phyloP scores from a whole-genome alignment of 202 grass and related monocot genomes.

The Zoysia matrella region DNA sequence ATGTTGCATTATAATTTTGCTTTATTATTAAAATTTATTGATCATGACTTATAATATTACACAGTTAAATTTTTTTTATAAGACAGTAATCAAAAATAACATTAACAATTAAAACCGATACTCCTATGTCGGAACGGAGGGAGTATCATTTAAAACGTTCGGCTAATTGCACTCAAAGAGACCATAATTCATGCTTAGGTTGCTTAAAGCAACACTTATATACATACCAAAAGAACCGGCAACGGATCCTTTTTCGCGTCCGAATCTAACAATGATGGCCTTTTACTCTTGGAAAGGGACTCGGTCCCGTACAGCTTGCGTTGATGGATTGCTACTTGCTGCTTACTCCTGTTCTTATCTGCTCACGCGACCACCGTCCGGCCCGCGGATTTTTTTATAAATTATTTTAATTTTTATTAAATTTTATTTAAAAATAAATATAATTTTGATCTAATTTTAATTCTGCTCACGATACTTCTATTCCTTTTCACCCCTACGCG shows the following conservation, averaged over 20 bases:
- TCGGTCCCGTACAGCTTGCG: slow-evolving; percentile 8
- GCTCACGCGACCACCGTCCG: background rate
- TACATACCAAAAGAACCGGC: background rate
- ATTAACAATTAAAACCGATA: too few species aligned
- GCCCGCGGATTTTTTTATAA: too few species aligned
- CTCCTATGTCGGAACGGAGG: too few species aligned
- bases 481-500: too few species aligned
- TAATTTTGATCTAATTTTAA: too few species aligned
- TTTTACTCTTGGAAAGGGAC: slow-evolving; percentile 14
- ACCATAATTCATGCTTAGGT: background rate
- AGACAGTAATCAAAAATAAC: too few species aligned
- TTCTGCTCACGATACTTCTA: background rate
- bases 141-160: background rate
- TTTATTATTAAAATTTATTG: too few species aligned
- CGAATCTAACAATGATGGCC: slow-evolving; percentile 21
- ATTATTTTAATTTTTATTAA: too few species aligned
- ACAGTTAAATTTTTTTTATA: too few species aligned
- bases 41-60: too few species aligned
- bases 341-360: slow-evolving; percentile 8
- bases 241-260: background rate
- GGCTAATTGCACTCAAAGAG: background rate
- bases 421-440: too few species aligned
- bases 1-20: too few species aligned
- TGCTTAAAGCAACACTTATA: background rate
- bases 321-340: slow-evolving; percentile 2